phyloP scores from a whole-genome alignment of 768 basidiomycete genomes.

The Pleurotus eryngii region DNA sequence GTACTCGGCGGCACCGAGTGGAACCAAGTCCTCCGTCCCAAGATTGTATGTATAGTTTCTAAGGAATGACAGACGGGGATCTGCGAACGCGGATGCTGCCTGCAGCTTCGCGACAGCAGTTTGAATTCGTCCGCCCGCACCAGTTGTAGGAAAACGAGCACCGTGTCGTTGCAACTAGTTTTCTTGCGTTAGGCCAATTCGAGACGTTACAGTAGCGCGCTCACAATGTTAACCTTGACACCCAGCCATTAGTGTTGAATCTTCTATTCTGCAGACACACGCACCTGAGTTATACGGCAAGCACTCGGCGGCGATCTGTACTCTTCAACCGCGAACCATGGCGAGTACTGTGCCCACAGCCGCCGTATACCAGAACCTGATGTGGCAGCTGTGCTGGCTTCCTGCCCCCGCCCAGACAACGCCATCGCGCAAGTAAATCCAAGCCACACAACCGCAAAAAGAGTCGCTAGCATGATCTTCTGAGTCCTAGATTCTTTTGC shows the following conservation, averaged over 20 bases:
- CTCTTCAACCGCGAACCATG: constrained; percentile 45
- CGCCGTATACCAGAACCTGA: constrained; percentile 10
- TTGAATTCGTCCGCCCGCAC: constrained; percentile 39
- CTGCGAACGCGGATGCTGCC: constrained; percentile 39
- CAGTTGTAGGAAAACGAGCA: constrained; percentile 67
- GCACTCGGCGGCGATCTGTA: constrained; percentile 44
- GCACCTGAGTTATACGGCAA: constrained; percentile 58
- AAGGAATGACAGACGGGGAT: constrained; percentile 54
- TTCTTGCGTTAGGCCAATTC: not conserved
- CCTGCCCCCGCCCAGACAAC: not conserved
- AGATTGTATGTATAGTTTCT: constrained; percentile 55
- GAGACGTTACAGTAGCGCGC: constrained; percentile 17
- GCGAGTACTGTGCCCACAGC: constrained; percentile 62
- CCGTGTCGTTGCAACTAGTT: constrained; percentile 79
- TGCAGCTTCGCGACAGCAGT: constrained; percentile 53
- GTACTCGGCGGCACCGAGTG: constrained; percentile 64
- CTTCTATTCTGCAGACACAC: not conserved
- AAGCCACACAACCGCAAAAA: constrained; percentile 8
- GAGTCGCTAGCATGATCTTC: not conserved
- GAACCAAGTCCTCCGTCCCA: constrained; percentile 56
- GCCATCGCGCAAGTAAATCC: not conserved
- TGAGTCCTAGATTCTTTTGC: not conserved
- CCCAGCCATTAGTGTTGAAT: no score
- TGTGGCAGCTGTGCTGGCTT: not conserved
- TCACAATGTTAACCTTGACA: constrained; percentile 58